phyloP scores from a whole-genome alignment of 1,284 basidiomycete genomes.

The Ganoderma multipileum region DNA sequence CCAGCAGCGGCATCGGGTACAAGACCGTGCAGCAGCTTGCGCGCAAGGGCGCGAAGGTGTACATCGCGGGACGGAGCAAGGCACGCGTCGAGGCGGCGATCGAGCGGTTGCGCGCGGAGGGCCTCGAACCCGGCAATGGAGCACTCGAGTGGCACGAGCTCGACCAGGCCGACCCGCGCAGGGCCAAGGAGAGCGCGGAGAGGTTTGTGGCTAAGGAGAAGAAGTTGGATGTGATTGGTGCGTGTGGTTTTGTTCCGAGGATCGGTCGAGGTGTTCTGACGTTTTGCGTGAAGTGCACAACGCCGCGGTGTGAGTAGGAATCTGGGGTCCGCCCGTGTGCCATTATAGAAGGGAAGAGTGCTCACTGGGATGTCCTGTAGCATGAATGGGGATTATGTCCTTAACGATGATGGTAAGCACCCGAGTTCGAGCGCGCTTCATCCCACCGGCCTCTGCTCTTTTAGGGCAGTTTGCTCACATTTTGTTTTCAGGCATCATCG shows the following conservation, averaged over 20 bases:
- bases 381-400: slow-evolving; percentile 35
- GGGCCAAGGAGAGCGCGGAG: slow-evolving; percentile 53
- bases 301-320: slow-evolving; percentile 50
- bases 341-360: background rate
- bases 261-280: background rate
- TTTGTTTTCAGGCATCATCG: slow-evolving; percentile 37
- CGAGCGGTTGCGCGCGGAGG: slow-evolving; percentile 42
- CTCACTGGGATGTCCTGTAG: slow-evolving; percentile 23
- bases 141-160: slow-evolving; percentile 52
- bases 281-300: slow-evolving; percentile 50
- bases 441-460: background rate
- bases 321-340: background rate
- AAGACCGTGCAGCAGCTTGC: slow-evolving; percentile 48
- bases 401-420: slow-evolving; percentile 16
- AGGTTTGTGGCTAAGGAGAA: slow-evolving; percentile 52
- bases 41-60: slow-evolving; percentile 50
- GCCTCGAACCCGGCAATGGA: slow-evolving; percentile 42
- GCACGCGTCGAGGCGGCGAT: slow-evolving; percentile 48
- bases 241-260: background rate
- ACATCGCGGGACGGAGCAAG: slow-evolving; percentile 48
- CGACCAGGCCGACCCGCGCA: slow-evolving; percentile 53
- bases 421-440: background rate
- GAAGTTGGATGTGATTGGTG: slow-evolving; percentile 54
- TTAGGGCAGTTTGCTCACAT: background rate
- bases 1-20: slow-evolving; percentile 48